Base-by-base conservation (phyloP, 108 stramenopile species). In the Parietichytrium sp. region DNA sequence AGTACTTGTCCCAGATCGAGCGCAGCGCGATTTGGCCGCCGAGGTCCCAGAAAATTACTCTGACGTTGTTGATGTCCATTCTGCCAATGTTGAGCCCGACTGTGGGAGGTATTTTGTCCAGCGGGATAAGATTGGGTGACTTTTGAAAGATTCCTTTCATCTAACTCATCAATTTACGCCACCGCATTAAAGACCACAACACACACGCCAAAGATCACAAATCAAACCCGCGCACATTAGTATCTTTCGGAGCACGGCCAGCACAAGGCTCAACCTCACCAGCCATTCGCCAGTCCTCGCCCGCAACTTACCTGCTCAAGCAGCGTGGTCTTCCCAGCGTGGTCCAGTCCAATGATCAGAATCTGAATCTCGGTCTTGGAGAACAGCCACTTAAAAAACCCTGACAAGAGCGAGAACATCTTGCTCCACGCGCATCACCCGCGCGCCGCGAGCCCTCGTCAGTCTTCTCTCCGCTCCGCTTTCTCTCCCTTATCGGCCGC, bases 261-360 rank as follows among this genome's bases (percentile, higher is more conserved):
- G n/a, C n/a, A n/a, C n/a, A n/a, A n/a, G 54, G 30, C 54, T 12
- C 33, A 18, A 12, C 18, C 16, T 16, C 13, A 49, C 13, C 13
- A 12, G 45, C 87, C 80, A 47, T 45, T 54, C 13, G 83, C 80
- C 47, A 86, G 79, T 47, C 50, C 47, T 54, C 84, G 86, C 10
- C 79, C 54, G 8, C 84, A 54, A 48, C 87, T 88, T 47, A 85
- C 55, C 18, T 81, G 84, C 81, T 89, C 89, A 51, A 89, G 80
- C 36, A 89, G 48, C 10, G 84, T 89, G 38, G 89, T 90, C 82
- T 90, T 90, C 10, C 89, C 89, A 23, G 89, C 88, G 31, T 87
- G 47, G 51, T 90, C 89, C 48, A 90, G 51, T 30, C 89, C 89
- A 15, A 90, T 77, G 30, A 90, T 87, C 26, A 88, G 86, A 18